These are phyloP conservation scores for Wallacemonas collosoma DNA, from an alignment of 208 protist species.

Conservation along the genomic window DNA sequence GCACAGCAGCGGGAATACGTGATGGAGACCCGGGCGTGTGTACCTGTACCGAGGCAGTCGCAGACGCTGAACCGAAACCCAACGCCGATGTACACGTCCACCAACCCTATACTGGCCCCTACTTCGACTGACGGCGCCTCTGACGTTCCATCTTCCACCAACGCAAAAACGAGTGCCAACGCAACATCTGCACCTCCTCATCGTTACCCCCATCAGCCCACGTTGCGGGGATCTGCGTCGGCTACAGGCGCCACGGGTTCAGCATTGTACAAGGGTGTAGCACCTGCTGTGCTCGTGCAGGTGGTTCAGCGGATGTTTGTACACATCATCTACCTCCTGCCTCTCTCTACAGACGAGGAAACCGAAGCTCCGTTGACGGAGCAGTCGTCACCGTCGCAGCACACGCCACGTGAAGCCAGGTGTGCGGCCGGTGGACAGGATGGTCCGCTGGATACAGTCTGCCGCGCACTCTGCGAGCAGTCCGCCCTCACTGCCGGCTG, in stretches of 20 bases:
- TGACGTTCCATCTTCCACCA: background rate
- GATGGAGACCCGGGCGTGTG: background rate
- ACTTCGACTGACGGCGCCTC: background rate
- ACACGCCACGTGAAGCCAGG: background rate
- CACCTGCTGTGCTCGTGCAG: background rate
- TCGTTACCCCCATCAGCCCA: too few species aligned
- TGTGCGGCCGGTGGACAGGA: background rate
- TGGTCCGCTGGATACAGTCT: background rate
- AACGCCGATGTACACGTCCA: background rate
- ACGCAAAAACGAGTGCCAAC: background rate
- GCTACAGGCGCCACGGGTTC: background rate
- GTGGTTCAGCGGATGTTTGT: constrained; percentile 6
- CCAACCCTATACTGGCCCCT: background rate
- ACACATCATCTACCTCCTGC: constrained; percentile 9
- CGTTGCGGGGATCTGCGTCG: background rate
- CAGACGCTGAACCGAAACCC: background rate
- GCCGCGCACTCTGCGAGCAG: background rate
- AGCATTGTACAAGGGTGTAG: background rate
- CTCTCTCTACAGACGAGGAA: background rate
- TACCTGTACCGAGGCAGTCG: background rate
- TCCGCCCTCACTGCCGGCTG: background rate
- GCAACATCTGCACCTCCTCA: background rate
- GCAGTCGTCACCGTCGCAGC: background rate
- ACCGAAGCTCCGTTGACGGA: background rate
- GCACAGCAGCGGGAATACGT: background rate